Percentiles rank a stretch among this genome's conserved stretches.
phyloP scores from a whole-genome alignment of 2,329 filamentous ascomycete species.

The Colletotrichum sp. region DNA sequence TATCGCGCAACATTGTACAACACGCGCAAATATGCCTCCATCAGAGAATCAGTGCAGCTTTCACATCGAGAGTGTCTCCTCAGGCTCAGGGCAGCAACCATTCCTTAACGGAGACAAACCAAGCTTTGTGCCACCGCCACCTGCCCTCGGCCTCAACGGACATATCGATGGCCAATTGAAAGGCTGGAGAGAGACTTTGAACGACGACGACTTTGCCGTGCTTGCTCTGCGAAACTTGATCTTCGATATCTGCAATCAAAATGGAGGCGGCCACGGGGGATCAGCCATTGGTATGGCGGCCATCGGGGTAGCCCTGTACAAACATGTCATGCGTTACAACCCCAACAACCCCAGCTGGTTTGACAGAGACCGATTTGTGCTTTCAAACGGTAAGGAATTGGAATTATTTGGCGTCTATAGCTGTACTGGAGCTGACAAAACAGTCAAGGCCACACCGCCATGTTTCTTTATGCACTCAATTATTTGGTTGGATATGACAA shows the following conservation, averaged over 20 bases:
- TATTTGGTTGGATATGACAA: conserved; percentile 54
- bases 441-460: conserved; percentile 45
- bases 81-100: neutral
- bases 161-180: neutral
- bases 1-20: neutral
- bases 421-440: neutral
- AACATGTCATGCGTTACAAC: conserved; percentile 63
- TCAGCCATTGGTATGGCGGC: conserved; percentile 40
- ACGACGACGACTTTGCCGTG: neutral
- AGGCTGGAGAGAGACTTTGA: neutral
- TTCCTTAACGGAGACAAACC: neutral
- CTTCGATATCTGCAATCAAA: conserved; percentile 61
- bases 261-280: conserved; percentile 60
- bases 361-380: conserved; percentile 64
- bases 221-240: neutral
- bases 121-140: neutral
- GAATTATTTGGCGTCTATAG: neutral
- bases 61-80: neutral
- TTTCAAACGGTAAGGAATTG: conserved; percentile 53
- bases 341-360: conserved; percentile 58
- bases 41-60: neutral
- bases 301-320: conserved; percentile 52
- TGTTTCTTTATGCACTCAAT: conserved; percentile 56
- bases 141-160: neutral
- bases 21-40: neutral